Conservation (phyloP, 2,329 filamentous ascomycete genomes). For the Ophiocordyceps camponoti-rufipedis region DNA sequence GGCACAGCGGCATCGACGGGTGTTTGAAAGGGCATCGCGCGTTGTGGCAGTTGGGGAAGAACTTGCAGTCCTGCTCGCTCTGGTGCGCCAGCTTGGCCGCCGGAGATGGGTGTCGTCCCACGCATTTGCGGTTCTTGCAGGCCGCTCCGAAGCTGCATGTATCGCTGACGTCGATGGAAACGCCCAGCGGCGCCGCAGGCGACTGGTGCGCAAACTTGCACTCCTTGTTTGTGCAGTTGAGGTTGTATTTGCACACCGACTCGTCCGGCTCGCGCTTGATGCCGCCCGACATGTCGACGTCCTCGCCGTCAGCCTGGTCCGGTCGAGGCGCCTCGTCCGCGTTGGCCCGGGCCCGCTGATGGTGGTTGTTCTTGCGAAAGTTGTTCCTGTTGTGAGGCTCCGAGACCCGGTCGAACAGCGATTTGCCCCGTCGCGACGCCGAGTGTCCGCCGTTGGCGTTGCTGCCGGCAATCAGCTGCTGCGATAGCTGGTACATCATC, state of each 20-base stretch:
- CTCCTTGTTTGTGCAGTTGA: slow-evolving; percentile 71
- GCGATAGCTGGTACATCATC: slow-evolving; percentile 63
- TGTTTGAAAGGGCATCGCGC: slow-evolving; percentile 77
- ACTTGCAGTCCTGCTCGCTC: slow-evolving; percentile 73
- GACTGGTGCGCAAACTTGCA: slow-evolving; percentile 93
- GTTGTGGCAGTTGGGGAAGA: slow-evolving; percentile 84
- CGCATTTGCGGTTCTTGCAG: slow-evolving; percentile 93
- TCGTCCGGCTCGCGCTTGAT: slow-evolving; percentile 39
- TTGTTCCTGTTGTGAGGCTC: slow-evolving; percentile 27
- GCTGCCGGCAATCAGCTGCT: slow-evolving; percentile 41
- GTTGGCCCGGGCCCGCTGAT: slow-evolving; percentile 17
- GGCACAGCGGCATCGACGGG: slow-evolving; percentile 69
- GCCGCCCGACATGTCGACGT: slow-evolving; percentile 41
- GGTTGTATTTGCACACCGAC: slow-evolving; percentile 75
- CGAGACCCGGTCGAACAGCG: slow-evolving; percentile 60
- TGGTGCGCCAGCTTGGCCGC: slow-evolving; percentile 64
- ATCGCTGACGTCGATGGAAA: slow-evolving; percentile 61
- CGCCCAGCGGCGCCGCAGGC: slow-evolving; percentile 65
- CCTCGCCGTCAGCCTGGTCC: slow-evolving; percentile 28
- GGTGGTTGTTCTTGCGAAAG: slow-evolving; percentile 29
- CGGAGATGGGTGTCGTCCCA: slow-evolving; percentile 79
- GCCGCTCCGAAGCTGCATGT: slow-evolving; percentile 71
- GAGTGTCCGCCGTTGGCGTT: slow-evolving; percentile 20
- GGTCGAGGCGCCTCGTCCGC: slow-evolving; percentile 13
- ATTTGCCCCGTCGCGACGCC: slow-evolving; percentile 28